These are phyloP conservation scores for Stellera chamaejasme DNA, from an alignment of 345 rosid species.

Conservation along the genomic window DNA sequence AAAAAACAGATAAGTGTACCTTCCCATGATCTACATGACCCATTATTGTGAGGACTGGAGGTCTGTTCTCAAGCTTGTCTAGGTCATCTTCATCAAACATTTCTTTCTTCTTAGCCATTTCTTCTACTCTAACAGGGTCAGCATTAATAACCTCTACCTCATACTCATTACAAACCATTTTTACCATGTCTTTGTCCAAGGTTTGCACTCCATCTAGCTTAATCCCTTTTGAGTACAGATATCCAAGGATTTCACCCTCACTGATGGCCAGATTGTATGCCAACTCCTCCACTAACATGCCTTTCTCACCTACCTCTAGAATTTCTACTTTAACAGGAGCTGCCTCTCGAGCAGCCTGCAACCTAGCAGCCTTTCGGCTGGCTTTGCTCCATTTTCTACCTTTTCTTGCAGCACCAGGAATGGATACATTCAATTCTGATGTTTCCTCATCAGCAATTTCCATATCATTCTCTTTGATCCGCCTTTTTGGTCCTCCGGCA, in stretches of 20 bases:
- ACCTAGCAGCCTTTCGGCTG: conserved; percentile 82
- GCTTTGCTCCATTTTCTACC: conserved; percentile 99
- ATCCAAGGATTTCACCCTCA: conserved; percentile 93
- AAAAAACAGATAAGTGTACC: conserved; percentile 27
- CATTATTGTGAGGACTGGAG: conserved; percentile 99
- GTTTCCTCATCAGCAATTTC: conserved; percentile 71
- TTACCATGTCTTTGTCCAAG: conserved; percentile 85
- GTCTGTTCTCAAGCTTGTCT: conserved; percentile 84
- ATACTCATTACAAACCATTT: conserved; percentile 82
- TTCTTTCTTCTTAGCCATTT: conserved; percentile 87
- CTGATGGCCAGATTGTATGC: conserved; percentile 68
- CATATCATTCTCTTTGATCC: conserved; percentile 36
- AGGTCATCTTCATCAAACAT: conserved; percentile 78
- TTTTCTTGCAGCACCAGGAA: conserved; percentile 69
- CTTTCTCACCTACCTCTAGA: conserved; percentile 84
- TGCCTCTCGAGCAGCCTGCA: conserved; percentile 87
- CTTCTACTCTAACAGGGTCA: conserved; percentile 64
- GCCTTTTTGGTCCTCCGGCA: conserved; percentile 50
- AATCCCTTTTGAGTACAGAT: conserved; percentile 77
- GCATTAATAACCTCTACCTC: conserved; percentile 87
- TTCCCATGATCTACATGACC: conserved; percentile 99
- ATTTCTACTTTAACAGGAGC: conserved; percentile 97
- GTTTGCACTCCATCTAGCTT: conserved; percentile 97
- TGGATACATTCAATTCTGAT: conserved; percentile 45
- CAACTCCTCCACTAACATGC: conserved; percentile 85